A percentile compares a stretch with the other conserved stretches of the same genome.
Evolutionary conservation across 129 eudicot species (phyloP).

Genomic region (Tanacetum coccineum): DNA sequence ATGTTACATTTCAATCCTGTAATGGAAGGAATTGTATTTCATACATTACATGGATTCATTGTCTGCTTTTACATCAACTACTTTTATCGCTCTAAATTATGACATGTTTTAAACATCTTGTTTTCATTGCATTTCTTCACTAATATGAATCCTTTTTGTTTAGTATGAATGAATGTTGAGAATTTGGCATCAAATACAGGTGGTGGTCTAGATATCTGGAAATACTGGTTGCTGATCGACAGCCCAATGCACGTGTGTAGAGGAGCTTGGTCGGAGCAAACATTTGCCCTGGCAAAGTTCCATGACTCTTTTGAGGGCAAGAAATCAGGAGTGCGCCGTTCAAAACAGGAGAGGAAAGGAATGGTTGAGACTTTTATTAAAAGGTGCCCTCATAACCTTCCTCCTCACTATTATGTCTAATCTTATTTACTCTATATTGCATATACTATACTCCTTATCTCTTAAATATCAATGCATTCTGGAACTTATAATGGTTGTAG

Average conservation of each 20-base stretch:
- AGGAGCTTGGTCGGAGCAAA: conserved; percentile 84
- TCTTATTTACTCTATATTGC: no score
- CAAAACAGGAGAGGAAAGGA: conserved; percentile 86
- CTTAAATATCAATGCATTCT: no score
- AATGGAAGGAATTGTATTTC: no score
- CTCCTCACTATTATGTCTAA: no score
- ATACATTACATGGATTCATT: no score
- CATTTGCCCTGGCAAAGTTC: conserved; percentile 67
- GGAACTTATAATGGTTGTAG: no score
- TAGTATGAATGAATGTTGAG: conserved; percentile 14
- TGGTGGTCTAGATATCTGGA: conserved; percentile 20
- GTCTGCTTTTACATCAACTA: no score
- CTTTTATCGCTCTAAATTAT: no score
- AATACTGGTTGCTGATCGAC: conserved; percentile 14
- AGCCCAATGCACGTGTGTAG: conserved; percentile 50
- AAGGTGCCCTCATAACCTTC: conserved; percentile 47
- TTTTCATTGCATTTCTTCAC: background rate
- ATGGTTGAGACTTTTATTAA: conserved; percentile 80
- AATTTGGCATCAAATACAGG: background rate
- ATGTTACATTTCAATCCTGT: no score
- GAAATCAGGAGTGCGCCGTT: conserved; percentile 70
- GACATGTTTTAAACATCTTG: no score
- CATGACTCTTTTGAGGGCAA: conserved; percentile 62
- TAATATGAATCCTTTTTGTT: conserved; percentile 5
- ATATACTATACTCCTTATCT: no score